phyloP scores from a whole-genome alignment of 371 early-diverging fungal species.

The Umbelopsis sp. region DNA sequence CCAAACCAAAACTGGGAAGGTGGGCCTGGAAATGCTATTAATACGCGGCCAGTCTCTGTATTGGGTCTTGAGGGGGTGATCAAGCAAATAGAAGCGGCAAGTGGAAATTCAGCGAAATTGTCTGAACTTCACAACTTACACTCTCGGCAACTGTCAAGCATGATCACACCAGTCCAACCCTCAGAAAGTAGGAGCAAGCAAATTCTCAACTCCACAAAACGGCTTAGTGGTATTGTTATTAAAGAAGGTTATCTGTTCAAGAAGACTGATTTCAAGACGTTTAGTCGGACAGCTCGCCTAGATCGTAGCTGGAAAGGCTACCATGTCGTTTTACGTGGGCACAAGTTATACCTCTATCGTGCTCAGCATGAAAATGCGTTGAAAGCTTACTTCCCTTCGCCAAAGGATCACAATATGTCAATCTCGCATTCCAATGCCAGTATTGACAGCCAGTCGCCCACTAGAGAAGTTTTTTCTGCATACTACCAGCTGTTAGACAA shows the following conservation, averaged over 20 bases:
- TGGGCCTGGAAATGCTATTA: neutral
- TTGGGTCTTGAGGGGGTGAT: conserved; percentile 1
- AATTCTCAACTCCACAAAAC: conserved; percentile 23
- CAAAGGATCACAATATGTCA: conserved; percentile 37
- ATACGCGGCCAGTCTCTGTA: conserved; percentile 1
- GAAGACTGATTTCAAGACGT: conserved; percentile 63
- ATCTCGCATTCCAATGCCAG: conserved; percentile 41
- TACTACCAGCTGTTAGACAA: conserved; percentile 39
- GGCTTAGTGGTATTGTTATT: conserved; percentile 39
- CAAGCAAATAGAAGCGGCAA: neutral
- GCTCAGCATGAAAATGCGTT: conserved; percentile 61
- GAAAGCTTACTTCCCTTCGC: conserved; percentile 59
- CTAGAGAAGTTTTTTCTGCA: conserved; percentile 24
- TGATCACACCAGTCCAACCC: conserved; percentile 18
- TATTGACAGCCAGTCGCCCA: conserved; percentile 24
- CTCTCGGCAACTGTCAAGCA: conserved; percentile 9
- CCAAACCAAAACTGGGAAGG: neutral
- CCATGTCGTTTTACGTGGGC: conserved; percentile 75
- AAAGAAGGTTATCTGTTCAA: conserved; percentile 71
- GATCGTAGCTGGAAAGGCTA: conserved; percentile 86
- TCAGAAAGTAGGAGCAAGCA: conserved; percentile 4
- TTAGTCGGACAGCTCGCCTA: conserved; percentile 47
- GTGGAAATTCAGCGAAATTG: neutral
- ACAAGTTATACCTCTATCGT: conserved; percentile 81
- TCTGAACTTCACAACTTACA: neutral